Conservation (phyloP, 2,329 filamentous ascomycete genomes). For the Penicillium sp. region DNA sequence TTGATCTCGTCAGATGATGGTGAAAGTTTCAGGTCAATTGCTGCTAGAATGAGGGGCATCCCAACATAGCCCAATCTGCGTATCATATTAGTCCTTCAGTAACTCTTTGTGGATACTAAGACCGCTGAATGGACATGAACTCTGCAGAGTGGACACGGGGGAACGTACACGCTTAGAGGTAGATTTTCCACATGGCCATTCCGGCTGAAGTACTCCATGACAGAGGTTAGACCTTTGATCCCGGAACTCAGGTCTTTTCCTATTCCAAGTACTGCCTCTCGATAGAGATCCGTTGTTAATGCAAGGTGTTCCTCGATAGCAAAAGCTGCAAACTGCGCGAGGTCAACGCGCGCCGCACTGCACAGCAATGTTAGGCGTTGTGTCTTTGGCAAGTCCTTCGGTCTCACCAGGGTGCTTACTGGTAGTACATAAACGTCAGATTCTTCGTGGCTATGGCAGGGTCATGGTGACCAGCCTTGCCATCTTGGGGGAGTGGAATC, state of each 20-base stretch:
- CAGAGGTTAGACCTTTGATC: conserved; percentile 48
- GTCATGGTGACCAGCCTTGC: conserved; percentile 34
- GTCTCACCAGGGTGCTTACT: conserved; percentile 40
- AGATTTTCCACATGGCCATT: conserved; percentile 51
- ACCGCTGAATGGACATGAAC: neutral
- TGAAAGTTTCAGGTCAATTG: conserved; percentile 33
- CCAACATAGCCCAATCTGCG: conserved; percentile 29
- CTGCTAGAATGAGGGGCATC: conserved; percentile 32
- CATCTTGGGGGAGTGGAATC: neutral
- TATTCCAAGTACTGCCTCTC: conserved; percentile 35
- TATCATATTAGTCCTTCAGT: neutral
- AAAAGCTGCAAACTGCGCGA: conserved; percentile 53
- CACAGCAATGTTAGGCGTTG: neutral
- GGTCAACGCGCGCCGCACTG: conserved; percentile 48
- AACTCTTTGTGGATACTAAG: too few species aligned
- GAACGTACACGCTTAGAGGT: conserved; percentile 50
- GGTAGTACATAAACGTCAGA: conserved; percentile 56
- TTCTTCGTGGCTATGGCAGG: conserved; percentile 52
- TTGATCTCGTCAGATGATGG: conserved; percentile 19
- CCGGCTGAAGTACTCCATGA: conserved; percentile 52
- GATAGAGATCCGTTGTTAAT: conserved; percentile 42
- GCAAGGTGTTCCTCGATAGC: conserved; percentile 43
- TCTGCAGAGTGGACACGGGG: too few species aligned
- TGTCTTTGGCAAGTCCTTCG: too few species aligned
- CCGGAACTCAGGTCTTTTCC: conserved; percentile 49